Evolutionary conservation across 139 green algal species (phyloP).

Genomic region (Coelastrella sp.): DNA sequence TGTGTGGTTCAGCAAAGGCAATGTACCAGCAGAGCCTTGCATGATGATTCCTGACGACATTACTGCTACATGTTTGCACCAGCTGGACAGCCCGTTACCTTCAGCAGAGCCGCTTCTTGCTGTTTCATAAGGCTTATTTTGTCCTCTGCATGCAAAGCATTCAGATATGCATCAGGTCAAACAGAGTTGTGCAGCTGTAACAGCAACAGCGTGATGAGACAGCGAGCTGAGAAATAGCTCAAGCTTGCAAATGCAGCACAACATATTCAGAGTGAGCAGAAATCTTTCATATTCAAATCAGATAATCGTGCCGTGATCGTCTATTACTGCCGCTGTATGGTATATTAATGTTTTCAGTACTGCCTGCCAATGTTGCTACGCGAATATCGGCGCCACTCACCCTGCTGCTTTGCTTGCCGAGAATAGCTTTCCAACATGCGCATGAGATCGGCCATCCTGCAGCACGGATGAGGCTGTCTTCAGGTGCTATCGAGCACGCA

Average conservation of each 20-base stretch:
- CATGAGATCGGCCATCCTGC: neutral
- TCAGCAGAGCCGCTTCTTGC: neutral
- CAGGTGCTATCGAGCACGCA: neutral
- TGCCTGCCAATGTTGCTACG: neutral
- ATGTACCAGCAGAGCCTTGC: too few relatives aligned
- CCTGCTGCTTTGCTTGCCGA: neutral
- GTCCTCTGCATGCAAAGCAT: conserved; percentile 17
- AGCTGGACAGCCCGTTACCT: neutral
- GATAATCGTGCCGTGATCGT: neutral
- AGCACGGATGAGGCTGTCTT: too few relatives aligned
- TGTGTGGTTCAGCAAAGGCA: too few relatives aligned
- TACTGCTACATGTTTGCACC: neutral
- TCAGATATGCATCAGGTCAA: neutral
- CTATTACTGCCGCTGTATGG: neutral
- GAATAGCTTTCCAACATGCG: neutral
- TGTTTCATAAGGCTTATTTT: conserved; percentile 18
- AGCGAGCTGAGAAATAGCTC: neutral
- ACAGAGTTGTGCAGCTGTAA: neutral
- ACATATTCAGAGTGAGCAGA: too few relatives aligned
- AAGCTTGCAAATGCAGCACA: too few relatives aligned
- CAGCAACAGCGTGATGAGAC: neutral
- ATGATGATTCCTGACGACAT: neutral
- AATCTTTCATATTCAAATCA: too few relatives aligned
- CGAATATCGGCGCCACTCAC: neutral
- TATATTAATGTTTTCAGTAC: neutral